Conservation (phyloP, 2,329 filamentous ascomycete species). For the Scedosporium apiospermum region DNA sequence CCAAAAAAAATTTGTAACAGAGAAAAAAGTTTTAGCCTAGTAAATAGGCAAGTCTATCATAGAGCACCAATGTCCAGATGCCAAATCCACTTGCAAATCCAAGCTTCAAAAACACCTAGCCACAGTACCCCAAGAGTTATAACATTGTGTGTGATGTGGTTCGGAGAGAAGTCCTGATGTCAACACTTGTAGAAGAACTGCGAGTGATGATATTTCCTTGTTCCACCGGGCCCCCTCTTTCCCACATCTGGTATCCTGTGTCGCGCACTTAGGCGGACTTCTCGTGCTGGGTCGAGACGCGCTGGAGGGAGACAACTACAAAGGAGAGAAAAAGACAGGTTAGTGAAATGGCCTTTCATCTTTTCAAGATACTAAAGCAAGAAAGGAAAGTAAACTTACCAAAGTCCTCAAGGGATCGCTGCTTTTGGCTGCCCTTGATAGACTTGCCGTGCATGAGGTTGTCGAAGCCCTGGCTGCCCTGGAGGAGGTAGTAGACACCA, state of each 20-base stretch:
- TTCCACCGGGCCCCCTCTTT: neutral
- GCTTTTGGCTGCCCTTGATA: conserved; percentile 71
- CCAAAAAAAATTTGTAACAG: conserved; percentile 11
- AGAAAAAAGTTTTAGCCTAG: conserved; percentile 24
- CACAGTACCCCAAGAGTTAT: neutral
- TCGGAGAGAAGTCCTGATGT: neutral
- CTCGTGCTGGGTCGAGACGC: conserved; percentile 86
- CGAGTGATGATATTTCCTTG: neutral
- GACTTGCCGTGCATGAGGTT: conserved; percentile 90
- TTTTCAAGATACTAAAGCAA: conserved; percentile 2
- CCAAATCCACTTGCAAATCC: neutral
- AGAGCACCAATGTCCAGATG: neutral
- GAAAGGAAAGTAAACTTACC: conserved; percentile 45
- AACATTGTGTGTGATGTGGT: neutral
- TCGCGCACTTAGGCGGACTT: conserved; percentile 56
- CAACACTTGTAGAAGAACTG: neutral
- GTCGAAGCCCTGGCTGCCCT: conserved; percentile 74
- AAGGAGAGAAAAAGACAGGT: conserved; percentile 26
- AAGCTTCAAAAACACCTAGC: neutral
- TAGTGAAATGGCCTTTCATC: conserved; percentile 26
- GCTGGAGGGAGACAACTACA: conserved; percentile 76
- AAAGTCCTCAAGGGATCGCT: conserved; percentile 81
- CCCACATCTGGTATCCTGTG: neutral
- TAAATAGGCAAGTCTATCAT: conserved; percentile 24
- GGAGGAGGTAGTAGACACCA: conserved; percentile 64